Conservation (phyloP, 768 basidiomycete species). For the Leccinum boreale region DNA sequence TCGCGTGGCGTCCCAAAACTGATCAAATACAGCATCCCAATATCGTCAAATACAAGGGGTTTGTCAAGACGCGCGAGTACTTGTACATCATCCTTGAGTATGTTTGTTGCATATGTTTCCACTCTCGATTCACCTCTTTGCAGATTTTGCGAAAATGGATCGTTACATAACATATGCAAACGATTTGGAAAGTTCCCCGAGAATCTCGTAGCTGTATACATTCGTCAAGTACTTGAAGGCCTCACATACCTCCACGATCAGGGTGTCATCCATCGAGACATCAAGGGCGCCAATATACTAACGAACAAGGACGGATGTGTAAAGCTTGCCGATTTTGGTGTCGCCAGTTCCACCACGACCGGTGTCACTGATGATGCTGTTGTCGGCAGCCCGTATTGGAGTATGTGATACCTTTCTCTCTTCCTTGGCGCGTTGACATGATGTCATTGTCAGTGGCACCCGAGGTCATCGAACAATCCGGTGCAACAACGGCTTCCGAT, state of each 20-base stretch:
- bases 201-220: slow-evolving; percentile 92
- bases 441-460: slow-evolving; percentile 73
- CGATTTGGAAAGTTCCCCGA: slow-evolving; percentile 99
- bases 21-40: slow-evolving; percentile 71
- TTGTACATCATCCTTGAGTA: slow-evolving; percentile 97
- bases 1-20: slow-evolving; percentile 3
- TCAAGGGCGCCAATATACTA: slow-evolving; percentile 98
- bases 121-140: slow-evolving; percentile 5
- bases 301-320: slow-evolving; percentile 99
- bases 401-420: slow-evolving; percentile 42
- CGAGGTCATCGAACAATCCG: slow-evolving; percentile 97
- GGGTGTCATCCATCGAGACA: slow-evolving; percentile 98
- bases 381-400: slow-evolving; percentile 99
- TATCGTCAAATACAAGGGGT: slow-evolving; percentile 99
- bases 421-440: slow-evolving; percentile 3
- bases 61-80: slow-evolving; percentile 90
- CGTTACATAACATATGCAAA: slow-evolving; percentile 91
- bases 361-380: slow-evolving; percentile 85
- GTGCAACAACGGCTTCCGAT: slow-evolving; percentile 95
- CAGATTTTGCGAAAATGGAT: slow-evolving; percentile 97
- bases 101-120: slow-evolving; percentile 23
- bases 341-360: slow-evolving; percentile 76
- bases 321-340: slow-evolving; percentile 99
- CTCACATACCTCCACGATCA: slow-evolving; percentile 97
- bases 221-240: slow-evolving; percentile 93